Evolutionary conservation across 345 rosid genomes (phyloP), one percentile per base, ranked within the genome.

Genomic region (Litchi chinensis): DNA sequence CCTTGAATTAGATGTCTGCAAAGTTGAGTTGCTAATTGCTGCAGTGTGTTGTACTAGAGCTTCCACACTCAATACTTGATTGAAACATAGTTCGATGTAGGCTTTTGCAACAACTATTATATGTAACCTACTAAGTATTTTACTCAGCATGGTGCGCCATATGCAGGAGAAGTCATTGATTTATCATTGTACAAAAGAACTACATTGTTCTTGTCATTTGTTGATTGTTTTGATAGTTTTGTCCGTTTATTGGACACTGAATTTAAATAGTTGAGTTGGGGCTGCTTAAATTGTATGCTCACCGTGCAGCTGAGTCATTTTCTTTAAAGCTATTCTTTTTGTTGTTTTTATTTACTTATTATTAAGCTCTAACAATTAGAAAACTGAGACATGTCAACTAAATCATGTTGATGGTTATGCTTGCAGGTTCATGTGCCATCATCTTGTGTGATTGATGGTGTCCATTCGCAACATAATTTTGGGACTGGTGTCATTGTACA

Each of bases 361-460:
- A 32, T 32, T 32, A 32, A 32, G 37, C 3, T 32, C 37, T 32
- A 32, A 32, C 2, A 32, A 32, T 50, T 50, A 6, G 12, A 50
- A 50, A 50, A 13, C 37, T 50, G 56, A 50, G 56, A 13, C 56
- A 50, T 69, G 72, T 28, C 7, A 12, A 4, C 63, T 19, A 48
- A 60, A 18, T 60, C 40, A 65, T 46, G 40, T 66, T 12, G 41
- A 41, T 67, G 26, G 57, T 79, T 48, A 26, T 80, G 16, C 68
- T 75, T 83, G 82, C 86, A 92, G 99, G 99, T 96, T 88, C 92
- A 93, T 81, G 97, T 96, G 77, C 99, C 99, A 68, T 91, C 89
- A 10, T 91, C 99, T 15, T 88, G 95, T 85, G 89, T 93, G 93
- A 91, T 92, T 85, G 99, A 96, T 84, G 97, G 98, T 68, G 93